These are phyloP conservation scores for Linnemannia elongata DNA, from an alignment of 192 early-diverging fungal genomes.

Conservation along the genomic window DNA sequence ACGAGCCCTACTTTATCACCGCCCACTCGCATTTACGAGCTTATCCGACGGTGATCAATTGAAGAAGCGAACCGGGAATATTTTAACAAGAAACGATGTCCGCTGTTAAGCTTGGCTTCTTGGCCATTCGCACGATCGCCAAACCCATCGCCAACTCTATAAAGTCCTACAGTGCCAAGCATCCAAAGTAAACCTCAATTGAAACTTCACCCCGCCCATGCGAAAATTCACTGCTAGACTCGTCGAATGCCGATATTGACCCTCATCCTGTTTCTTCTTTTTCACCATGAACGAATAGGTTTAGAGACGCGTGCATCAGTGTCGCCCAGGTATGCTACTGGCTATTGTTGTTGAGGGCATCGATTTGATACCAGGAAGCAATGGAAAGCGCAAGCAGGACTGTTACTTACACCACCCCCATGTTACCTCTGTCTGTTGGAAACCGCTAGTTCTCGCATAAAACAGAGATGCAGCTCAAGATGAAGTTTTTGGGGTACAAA, in stretches of 20 bases:
- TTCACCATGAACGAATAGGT: conserved; percentile 34
- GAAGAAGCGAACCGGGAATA: background rate
- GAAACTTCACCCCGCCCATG: background rate
- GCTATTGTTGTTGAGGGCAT: background rate
- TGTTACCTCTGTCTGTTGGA: background rate
- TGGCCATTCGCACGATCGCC: conserved; percentile 73
- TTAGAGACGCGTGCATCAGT: conserved; percentile 79
- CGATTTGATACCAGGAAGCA: background rate
- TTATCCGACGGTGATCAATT: background rate
- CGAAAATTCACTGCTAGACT: too few species aligned
- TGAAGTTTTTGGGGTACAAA: conserved; percentile 84
- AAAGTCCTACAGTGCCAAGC: conserved; percentile 56
- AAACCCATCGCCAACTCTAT: conserved; percentile 70
- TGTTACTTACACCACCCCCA: background rate
- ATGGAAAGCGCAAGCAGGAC: background rate
- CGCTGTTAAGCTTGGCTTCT: conserved; percentile 72
- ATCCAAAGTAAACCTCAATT: conserved; percentile 61
- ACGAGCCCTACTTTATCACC: background rate
- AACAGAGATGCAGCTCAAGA: conserved; percentile 88
- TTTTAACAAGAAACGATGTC: conserved; percentile 60
- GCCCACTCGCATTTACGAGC: background rate
- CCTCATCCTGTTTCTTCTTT: background rate
- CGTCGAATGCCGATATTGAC: background rate
- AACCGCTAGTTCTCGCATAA: conserved; percentile 66
- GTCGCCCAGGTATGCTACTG: conserved; percentile 72